These are phyloP conservation scores for Clavispora phyllophila DNA, from an alignment of 805 yeast species.

Conservation along the genomic window DNA sequence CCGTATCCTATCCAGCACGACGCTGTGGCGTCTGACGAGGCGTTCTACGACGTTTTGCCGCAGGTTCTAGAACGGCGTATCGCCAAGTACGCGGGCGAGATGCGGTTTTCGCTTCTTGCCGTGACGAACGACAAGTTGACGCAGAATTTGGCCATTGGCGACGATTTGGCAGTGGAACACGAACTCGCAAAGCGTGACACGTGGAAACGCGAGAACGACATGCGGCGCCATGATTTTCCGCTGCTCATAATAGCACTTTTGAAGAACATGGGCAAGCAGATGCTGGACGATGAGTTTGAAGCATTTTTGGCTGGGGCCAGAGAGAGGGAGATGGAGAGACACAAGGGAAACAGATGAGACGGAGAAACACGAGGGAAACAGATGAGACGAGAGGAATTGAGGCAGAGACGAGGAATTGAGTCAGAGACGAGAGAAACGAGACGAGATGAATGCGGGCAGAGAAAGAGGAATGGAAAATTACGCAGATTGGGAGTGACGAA, in stretches of 20 bases:
- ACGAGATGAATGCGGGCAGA: too few species aligned
- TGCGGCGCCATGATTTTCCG: constrained; percentile 50
- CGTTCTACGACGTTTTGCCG: constrained; percentile 40
- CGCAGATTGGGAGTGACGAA: too few species aligned
- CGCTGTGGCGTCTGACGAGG: constrained; percentile 34
- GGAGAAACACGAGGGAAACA: too few species aligned
- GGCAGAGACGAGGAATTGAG: too few species aligned
- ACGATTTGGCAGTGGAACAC: constrained; percentile 27
- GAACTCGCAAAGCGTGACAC: constrained; percentile 45
- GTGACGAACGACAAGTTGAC: constrained; percentile 47
- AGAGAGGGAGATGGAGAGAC: neutral
- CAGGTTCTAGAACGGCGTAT: constrained; percentile 44
- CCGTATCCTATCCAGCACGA: constrained; percentile 49
- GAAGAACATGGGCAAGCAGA: constrained; percentile 33
- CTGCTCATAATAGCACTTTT: constrained; percentile 46
- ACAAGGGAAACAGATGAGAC: too few species aligned
- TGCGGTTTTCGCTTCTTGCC: constrained; percentile 53
- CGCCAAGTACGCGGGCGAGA: constrained; percentile 41
- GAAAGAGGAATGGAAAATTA: too few species aligned
- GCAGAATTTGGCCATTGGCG: constrained; percentile 33
- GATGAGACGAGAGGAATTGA: too few species aligned
- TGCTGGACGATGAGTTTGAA: constrained; percentile 38
- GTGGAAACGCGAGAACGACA: constrained; percentile 51
- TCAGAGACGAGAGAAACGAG: too few species aligned
- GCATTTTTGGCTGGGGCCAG: constrained; percentile 21